phyloP scores from a whole-genome alignment of 192 early-diverging fungal genomes.

The Chytriomyces confervae region DNA sequence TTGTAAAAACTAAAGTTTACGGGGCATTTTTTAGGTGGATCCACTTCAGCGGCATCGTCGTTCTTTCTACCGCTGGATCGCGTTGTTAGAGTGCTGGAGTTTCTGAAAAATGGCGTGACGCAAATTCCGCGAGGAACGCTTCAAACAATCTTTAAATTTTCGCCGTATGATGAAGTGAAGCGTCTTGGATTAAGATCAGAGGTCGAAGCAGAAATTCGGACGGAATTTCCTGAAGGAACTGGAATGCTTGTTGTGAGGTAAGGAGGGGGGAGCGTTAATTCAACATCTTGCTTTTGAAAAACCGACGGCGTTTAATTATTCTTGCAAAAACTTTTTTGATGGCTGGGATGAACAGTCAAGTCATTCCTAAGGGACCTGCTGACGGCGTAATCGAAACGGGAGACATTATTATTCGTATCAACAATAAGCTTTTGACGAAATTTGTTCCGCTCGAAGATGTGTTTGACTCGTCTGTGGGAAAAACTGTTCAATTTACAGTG shows the following conservation, averaged over 20 bases:
- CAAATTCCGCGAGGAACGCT: constrained; percentile 50
- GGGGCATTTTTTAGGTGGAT: constrained; percentile 47
- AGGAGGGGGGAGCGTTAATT: constrained; percentile 38
- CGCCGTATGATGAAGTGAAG: constrained; percentile 58
- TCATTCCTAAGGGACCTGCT: constrained; percentile 68
- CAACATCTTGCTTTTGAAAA: too few species aligned
- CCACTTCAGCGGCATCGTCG: constrained; percentile 70
- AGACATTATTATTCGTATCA: constrained; percentile 49
- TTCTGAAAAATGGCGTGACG: constrained; percentile 32
- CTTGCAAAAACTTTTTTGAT: constrained; percentile 1
- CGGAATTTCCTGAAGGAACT: constrained; percentile 65
- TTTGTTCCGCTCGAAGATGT: constrained; percentile 75
- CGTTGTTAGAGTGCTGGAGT: constrained; percentile 47
- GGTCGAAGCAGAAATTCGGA: constrained; percentile 65
- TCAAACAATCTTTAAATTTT: constrained; percentile 50
- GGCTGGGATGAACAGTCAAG: constrained; percentile 23
- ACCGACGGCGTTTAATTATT: too few species aligned
- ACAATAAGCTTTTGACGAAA: constrained; percentile 66
- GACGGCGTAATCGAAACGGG: constrained; percentile 60
- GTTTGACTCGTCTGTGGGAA: constrained; percentile 58
- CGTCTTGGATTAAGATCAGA: constrained; percentile 68
- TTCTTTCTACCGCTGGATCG: constrained; percentile 80
- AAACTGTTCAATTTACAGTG: constrained; percentile 32
- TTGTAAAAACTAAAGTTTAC: too few species aligned
- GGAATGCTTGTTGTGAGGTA: constrained; percentile 74